Conservation (phyloP, 345 rosid species). For the Sonneratia alba region DNA sequence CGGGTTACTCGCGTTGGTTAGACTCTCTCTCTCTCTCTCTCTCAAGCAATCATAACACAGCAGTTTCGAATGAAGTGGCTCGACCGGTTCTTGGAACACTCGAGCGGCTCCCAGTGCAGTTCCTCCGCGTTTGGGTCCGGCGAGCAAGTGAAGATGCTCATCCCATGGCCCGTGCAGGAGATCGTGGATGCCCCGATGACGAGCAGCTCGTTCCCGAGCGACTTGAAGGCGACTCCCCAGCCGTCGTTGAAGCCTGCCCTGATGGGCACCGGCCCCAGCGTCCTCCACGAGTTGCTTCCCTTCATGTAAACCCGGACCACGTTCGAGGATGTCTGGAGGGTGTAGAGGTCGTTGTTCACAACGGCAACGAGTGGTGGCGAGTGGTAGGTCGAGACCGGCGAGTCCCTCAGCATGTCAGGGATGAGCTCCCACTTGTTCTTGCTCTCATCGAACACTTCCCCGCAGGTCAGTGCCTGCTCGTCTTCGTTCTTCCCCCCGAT, state of each 20-base stretch:
- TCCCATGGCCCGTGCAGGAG: slow-evolving; percentile 27
- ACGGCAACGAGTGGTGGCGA: slow-evolving; percentile 84
- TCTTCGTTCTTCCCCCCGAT: slow-evolving; percentile 66
- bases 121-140: slow-evolving; percentile 30
- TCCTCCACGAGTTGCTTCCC: slow-evolving; percentile 57
- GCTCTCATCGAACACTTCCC: slow-evolving; percentile 51
- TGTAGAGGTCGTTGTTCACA: slow-evolving; percentile 58
- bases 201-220: slow-evolving; percentile 66
- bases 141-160: slow-evolving; percentile 67
- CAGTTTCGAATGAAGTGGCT: slow-evolving; percentile 74
- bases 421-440: slow-evolving; percentile 51
- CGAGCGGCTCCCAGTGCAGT: slow-evolving; percentile 55
- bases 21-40: neutral
- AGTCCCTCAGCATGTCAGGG: slow-evolving; percentile 43
- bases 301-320: slow-evolving; percentile 54
- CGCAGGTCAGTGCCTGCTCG: slow-evolving; percentile 42
- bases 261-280: slow-evolving; percentile 62
- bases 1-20: neutral
- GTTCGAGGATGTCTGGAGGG: slow-evolving; percentile 56
- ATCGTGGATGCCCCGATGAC: slow-evolving; percentile 58
- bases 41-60: slow-evolving; percentile 60
- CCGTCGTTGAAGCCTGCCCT: slow-evolving; percentile 61
- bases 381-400: slow-evolving; percentile 36
- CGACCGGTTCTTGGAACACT: slow-evolving; percentile 38
- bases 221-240: slow-evolving; percentile 95